Conservation (phyloP, 1,284 basidiomycete genomes). For the Tetrapyrgos nigripes region DNA sequence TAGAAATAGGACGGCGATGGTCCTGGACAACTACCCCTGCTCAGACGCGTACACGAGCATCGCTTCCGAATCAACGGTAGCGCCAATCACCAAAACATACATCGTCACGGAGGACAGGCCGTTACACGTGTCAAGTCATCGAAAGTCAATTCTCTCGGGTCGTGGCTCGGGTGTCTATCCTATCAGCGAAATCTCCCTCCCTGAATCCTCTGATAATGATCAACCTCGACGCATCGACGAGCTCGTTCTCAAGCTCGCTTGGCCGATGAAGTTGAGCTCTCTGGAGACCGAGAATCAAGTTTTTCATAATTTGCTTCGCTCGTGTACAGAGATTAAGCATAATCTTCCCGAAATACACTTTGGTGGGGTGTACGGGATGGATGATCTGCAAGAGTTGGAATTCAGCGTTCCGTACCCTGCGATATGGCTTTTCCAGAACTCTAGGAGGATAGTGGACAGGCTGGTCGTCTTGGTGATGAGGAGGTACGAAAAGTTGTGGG, state of each 20-base stretch:
- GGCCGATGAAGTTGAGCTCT: neutral
- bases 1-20: neutral
- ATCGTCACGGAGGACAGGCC: neutral
- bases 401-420: neutral
- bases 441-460: neutral
- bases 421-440: neutral
- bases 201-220: neutral
- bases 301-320: neutral
- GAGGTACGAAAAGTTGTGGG: constrained; percentile 22
- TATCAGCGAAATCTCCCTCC: neutral
- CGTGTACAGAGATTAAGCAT: neutral
- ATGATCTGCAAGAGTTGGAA: neutral
- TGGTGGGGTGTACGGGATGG: neutral
- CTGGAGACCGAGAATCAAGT: neutral
- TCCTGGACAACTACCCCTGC: neutral
- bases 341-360: neutral
- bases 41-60: no score
- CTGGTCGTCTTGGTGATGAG: constrained; percentile 17
- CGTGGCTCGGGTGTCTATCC: neutral
- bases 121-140: neutral
- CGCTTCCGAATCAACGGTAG: neutral
- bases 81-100: neutral
- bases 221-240: neutral
- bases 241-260: neutral
- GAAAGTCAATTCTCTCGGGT: neutral